Conservation (phyloP, 2,329 filamentous ascomycete species). For the Hymenoscyphus infarciens region DNA sequence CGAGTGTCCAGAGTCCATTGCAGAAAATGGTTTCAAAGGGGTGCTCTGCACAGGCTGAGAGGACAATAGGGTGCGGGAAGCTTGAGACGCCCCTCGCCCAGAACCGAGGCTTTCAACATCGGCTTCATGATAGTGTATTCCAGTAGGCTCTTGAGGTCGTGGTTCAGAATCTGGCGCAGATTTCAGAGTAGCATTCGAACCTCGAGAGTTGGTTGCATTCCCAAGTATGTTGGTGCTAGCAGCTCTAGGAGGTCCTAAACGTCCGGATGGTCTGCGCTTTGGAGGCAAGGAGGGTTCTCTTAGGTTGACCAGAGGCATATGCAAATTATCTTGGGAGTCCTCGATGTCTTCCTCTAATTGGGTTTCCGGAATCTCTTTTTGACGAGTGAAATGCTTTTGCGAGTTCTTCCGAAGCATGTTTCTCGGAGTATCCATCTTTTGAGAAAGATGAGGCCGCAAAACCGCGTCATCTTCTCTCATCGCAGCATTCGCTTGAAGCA, state of each 20-base stretch:
- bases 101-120: not conserved
- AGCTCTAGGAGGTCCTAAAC: not conserved
- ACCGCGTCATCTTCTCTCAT: not conserved
- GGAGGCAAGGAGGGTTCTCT: not conserved
- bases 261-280: not conserved
- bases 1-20: not conserved
- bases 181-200: not conserved
- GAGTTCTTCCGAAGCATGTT: slow-evolving; percentile 4
- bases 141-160: not conserved
- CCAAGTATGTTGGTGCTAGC: not conserved
- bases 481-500: not conserved
- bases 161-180: not conserved
- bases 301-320: no score
- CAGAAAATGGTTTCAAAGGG: not conserved
- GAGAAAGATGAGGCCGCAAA: not conserved
- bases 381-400: not conserved
- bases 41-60: not conserved
- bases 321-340: not conserved
- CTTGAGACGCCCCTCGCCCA: not conserved
- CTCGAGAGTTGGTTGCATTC: no score
- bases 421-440: not conserved
- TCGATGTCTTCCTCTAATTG: not conserved
- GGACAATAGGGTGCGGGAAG: not conserved
- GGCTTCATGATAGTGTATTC: not conserved
- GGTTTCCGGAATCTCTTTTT: not conserved